Conservation (phyloP, 2,329 filamentous ascomycete species). For the Diaporthe caulivora region DNA sequence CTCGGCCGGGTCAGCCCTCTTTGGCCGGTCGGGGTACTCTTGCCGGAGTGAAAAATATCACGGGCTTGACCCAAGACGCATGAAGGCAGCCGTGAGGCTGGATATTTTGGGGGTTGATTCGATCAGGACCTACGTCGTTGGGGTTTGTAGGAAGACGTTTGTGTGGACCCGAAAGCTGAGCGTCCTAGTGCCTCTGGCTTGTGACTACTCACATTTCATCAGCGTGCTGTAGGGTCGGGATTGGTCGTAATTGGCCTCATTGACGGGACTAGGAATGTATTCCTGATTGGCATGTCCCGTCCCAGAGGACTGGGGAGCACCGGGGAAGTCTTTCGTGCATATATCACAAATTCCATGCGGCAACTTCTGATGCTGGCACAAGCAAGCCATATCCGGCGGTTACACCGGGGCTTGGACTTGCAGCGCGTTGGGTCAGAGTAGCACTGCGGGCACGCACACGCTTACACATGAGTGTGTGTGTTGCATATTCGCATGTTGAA, state of each 20-base stretch:
- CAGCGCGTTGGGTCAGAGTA: slow-evolving; percentile 2
- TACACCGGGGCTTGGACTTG: not conserved
- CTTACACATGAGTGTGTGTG: slow-evolving; percentile 20
- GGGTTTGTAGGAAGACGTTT: not conserved
- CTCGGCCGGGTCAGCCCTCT: slow-evolving; percentile 14
- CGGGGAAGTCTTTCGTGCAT: slow-evolving; percentile 26
- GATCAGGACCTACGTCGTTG: slow-evolving; percentile 10
- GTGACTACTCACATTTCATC: slow-evolving; percentile 11
- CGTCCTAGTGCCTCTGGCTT: slow-evolving; percentile 17
- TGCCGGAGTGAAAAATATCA: slow-evolving; percentile 10
- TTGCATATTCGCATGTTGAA: not conserved
- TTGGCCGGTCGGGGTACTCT: not conserved
- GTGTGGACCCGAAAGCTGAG: slow-evolving; percentile 25
- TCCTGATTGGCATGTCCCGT: slow-evolving; percentile 27
- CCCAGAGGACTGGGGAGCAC: slow-evolving; percentile 4
- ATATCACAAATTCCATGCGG: slow-evolving; percentile 19
- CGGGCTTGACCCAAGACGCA: not conserved
- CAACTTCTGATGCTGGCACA: slow-evolving; percentile 2
- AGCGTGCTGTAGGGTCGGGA: slow-evolving; percentile 15
- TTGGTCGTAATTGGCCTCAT: slow-evolving; percentile 3
- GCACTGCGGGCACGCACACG: not conserved
- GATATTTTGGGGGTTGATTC: slow-evolving; percentile 9
- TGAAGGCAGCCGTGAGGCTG: slow-evolving; percentile 12
- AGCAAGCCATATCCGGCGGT: slow-evolving; percentile 4
- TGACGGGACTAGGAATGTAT: slow-evolving; percentile 22